Conservation (phyloP, 306 rosid genomes). For the Echinosophora koreensis region DNA sequence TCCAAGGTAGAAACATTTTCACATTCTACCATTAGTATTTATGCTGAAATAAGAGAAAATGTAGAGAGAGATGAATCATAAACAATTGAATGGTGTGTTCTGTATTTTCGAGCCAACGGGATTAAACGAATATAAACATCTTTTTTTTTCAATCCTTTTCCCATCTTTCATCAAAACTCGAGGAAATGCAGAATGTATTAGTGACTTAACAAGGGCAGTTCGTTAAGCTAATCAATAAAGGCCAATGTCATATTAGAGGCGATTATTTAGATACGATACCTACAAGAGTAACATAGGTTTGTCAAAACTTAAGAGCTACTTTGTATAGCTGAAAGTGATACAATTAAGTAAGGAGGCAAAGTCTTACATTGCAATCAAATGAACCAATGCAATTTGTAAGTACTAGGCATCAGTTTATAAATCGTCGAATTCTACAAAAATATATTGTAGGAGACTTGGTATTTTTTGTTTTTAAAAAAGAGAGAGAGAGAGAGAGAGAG, state of each 20-base stretch:
- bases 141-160: not conserved
- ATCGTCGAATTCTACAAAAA: not conserved
- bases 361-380: not conserved
- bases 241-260: not conserved
- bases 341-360: not conserved
- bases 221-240: slow-evolving; percentile 2
- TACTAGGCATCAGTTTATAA: not conserved
- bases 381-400: not conserved
- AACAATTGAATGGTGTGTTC: not conserved
- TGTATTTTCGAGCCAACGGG: not conserved
- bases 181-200: slow-evolving; percentile 1
- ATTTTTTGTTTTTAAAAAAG: too few species aligned
- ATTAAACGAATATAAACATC: not conserved
- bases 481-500: too few species aligned
- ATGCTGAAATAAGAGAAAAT: not conserved
- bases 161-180: not conserved
- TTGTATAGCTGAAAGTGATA: not conserved
- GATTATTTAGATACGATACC: not conserved
- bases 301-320: not conserved
- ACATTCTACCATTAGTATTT: not conserved
- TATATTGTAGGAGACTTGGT: not conserved
- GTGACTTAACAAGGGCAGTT: not conserved
- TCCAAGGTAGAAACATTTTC: not conserved
- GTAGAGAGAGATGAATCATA: not conserved
- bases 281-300: not conserved